These are phyloP conservation scores for Salisapilia sapeloensis DNA, from an alignment of 352 stramenopile species.

Conservation along the genomic window DNA sequence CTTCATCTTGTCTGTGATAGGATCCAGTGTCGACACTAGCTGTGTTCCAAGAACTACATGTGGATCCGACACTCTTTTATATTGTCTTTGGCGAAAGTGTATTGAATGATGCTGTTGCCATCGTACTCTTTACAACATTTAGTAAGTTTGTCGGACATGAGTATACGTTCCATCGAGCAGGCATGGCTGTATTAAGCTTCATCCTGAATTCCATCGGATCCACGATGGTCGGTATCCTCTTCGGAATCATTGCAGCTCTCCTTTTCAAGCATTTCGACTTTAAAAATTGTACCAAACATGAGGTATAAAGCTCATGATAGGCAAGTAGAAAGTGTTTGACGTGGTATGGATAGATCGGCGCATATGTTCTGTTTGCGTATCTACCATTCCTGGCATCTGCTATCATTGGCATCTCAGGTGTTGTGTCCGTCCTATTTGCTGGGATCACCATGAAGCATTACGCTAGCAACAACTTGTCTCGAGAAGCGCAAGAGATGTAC, in stretches of 20 bases:
- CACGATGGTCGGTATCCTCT: conserved; percentile 38
- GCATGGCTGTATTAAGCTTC: conserved; percentile 33
- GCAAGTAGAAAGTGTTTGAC: too few species aligned
- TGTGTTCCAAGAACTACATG: conserved; percentile 47
- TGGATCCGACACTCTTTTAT: conserved; percentile 66
- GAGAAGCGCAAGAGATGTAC: conserved; percentile 11
- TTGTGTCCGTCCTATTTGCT: conserved; percentile 72
- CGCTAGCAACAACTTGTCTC: conserved; percentile 15
- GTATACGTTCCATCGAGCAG: conserved; percentile 10
- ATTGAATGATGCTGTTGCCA: conserved; percentile 65
- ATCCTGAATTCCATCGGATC: conserved; percentile 43
- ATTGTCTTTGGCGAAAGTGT: conserved; percentile 75
- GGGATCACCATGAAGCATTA: conserved; percentile 26
- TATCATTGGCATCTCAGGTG: conserved; percentile 22
- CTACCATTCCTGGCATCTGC: conserved; percentile 12
- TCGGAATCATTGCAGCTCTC: conserved; percentile 22
- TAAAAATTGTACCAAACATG: conserved; percentile 26
- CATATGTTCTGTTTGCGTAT: conserved; percentile 16
- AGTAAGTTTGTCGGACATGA: conserved; percentile 40
- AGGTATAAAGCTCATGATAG: conserved; percentile 10
- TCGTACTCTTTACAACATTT: conserved; percentile 65
- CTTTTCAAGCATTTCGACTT: conserved; percentile 64
- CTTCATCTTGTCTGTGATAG: conserved; percentile 1
- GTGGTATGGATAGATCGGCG: conserved; percentile 5
- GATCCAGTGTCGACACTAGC: conserved; percentile 70